Percentiles rank a stretch among this genome's conserved stretches.
These are phyloP conservation scores for Stephania japonica DNA, from an alignment of 164 flowering plant genomes.

Conservation along the genomic window DNA sequence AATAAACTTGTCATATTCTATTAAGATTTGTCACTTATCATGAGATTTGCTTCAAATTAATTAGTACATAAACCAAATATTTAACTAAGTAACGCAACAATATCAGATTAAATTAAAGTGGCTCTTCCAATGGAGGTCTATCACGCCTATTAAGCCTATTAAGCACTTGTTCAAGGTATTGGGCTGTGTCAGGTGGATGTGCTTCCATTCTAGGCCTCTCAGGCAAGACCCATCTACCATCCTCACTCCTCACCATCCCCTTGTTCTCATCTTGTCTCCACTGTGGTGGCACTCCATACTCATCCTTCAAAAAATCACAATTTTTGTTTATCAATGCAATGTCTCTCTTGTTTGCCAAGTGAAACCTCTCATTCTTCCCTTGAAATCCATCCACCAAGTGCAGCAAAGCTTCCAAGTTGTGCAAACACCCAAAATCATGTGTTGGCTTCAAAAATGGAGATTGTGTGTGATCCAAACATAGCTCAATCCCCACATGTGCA, in stretches of 20 bases:
- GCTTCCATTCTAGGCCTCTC: conserved; percentile 54
- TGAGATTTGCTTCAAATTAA: too few relatives aligned
- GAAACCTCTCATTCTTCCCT: conserved; percentile 36
- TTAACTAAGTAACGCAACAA: not conserved
- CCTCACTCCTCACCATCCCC: conserved; percentile 65
- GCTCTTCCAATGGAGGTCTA: not conserved
- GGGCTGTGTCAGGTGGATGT: conserved; percentile 60
- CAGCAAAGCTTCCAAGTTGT: conserved; percentile 59
- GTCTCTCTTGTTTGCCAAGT: conserved; percentile 41
- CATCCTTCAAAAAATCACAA: conserved; percentile 44
- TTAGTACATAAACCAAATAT: too few relatives aligned
- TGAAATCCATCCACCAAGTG: conserved; percentile 71
- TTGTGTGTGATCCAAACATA: conserved; percentile 43
- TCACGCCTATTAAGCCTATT: conserved; percentile 17
- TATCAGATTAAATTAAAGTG: not conserved
- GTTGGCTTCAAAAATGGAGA: conserved; percentile 46
- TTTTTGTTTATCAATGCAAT: conserved; percentile 65
- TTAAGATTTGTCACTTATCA: too few relatives aligned
- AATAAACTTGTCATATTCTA: too few relatives aligned
- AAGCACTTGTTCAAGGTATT: conserved; percentile 48
- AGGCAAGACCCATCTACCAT: conserved; percentile 71
- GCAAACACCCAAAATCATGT: conserved; percentile 33
- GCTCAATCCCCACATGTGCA: conserved; percentile 70
- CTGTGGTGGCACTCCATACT: conserved; percentile 54
- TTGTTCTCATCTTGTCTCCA: conserved; percentile 80